Evolutionary conservation across 345 rosid species (phyloP).

Genomic region (Conringia planisiliqua): DNA sequence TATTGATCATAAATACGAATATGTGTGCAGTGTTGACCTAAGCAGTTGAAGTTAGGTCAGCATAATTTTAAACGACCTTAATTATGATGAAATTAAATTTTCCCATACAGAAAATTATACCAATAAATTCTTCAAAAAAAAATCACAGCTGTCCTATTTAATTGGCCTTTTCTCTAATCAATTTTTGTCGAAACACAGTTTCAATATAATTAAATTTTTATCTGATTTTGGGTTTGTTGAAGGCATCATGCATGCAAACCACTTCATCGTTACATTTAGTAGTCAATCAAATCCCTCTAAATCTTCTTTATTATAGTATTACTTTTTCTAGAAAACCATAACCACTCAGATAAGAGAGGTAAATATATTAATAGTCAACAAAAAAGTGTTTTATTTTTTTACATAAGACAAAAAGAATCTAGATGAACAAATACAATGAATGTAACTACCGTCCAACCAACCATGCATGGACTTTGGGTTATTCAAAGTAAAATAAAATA

Average conservation of each 20-base stretch:
- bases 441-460: constrained; percentile 24
- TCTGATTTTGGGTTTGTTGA: constrained; percentile 11
- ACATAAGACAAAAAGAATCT: neutral
- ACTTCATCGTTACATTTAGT: constrained; percentile 4
- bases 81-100: neutral
- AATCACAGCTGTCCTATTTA: constrained; percentile 2
- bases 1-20: constrained; percentile 7
- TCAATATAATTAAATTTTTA: neutral
- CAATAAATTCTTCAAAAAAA: neutral
- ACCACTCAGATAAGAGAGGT: neutral
- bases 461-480: constrained; percentile 1
- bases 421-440: constrained; percentile 17
- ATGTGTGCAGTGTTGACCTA: constrained; percentile 6
- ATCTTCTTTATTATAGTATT: neutral
- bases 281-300: neutral
- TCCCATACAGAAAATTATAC: neutral
- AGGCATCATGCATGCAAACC: constrained; percentile 24
- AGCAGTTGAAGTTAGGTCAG: constrained; percentile 23
- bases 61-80: constrained; percentile 3
- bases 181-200: neutral
- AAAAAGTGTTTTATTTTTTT: neutral
- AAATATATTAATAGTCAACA: neutral
- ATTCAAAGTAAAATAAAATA: too few relatives aligned
- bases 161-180: neutral
- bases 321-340: neutral